Base-by-base conservation (phyloP, 2,329 filamentous ascomycete genomes). In the Lanzia echinophila region DNA sequence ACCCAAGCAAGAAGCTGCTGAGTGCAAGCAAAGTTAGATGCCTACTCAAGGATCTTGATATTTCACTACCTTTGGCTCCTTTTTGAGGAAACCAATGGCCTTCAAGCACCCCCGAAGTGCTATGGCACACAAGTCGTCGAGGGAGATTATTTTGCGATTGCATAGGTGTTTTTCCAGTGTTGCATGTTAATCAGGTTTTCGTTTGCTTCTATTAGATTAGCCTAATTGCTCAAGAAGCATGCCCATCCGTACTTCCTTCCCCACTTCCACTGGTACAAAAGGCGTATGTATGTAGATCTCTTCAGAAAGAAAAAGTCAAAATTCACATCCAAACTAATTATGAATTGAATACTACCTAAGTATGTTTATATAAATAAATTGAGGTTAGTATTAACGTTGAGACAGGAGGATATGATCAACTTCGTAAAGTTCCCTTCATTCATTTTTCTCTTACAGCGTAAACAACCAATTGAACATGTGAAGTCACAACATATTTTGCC, bases 11-110 rank as follows among this genome's bases (percentile, higher is more conserved):
- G 90, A 95, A 75, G 85, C 90, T 63, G 88, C 90, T 63, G 90
- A 96, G 77, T 96, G 90, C 84, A 96, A 96, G 81, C 90, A 95
- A 76, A 95, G 88, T 76, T 95, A 82, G 79, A 63, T 53, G 45
- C 11, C 24, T 13, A 44, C 24, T 51, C 28, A 39, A 39, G 34
- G 22, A 10, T 24, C 45, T 46, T 33, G 47, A 45, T n/a, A 45
- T 38, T 46, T 46, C 41, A 42, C 48, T 41, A 17, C 39, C 32
- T 34, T 48, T 22, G 42, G 33, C 22, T 36, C 24, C 31, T 47
- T 41, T 8, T 24, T 19, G 24, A 48, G 43, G 43, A 47, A 15
- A 20, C 43, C 19, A 22, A 38, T 47, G 33, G 34, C 50, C 50
- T 39, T 32, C 19, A 33, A 45, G 34, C 32, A 48, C 54, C 49